Evolutionary conservation across 164 flowering plant genomes (phyloP).

Genomic region (Nymphaea thermarum): DNA sequence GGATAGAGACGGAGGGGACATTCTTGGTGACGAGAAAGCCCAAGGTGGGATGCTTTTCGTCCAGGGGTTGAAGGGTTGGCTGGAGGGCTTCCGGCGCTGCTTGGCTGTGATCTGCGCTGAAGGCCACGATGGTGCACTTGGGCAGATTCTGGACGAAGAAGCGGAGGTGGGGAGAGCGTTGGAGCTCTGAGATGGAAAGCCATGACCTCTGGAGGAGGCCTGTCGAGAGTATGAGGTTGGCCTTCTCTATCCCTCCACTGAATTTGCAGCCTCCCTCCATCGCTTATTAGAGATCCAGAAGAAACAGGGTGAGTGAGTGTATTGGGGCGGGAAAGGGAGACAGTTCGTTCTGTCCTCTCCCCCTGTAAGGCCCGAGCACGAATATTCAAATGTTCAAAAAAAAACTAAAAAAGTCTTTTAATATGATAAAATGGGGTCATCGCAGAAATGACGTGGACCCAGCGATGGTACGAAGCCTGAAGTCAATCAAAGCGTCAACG

Average conservation of each 20-base stretch:
- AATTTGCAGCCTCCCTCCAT: neutral
- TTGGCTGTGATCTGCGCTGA: neutral
- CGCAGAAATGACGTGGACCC: too few species aligned
- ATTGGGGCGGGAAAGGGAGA: too few species aligned
- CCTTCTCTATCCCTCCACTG: neutral
- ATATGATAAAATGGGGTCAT: too few species aligned
- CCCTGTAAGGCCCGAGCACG: too few species aligned
- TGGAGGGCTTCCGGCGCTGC: neutral
- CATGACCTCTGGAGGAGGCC: neutral
- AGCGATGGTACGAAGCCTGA: too few species aligned
- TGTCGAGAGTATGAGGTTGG: neutral
- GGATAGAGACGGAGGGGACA: neutral
- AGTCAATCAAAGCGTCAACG: too few species aligned
- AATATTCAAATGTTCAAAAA: too few species aligned
- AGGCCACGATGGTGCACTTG: neutral
- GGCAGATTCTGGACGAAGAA: neutral
- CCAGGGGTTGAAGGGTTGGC: neutral
- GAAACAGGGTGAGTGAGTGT: too few species aligned
- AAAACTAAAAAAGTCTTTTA: too few species aligned
- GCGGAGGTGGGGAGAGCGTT: neutral
- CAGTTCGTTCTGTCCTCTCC: too few species aligned
- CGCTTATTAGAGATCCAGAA: too few species aligned
- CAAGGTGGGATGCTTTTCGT: neutral
- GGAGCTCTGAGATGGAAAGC: neutral
- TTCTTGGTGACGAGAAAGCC: neutral